phyloP scores from a whole-genome alignment of 257 asterid genomes.

The Salvia miltiorrhiza region DNA sequence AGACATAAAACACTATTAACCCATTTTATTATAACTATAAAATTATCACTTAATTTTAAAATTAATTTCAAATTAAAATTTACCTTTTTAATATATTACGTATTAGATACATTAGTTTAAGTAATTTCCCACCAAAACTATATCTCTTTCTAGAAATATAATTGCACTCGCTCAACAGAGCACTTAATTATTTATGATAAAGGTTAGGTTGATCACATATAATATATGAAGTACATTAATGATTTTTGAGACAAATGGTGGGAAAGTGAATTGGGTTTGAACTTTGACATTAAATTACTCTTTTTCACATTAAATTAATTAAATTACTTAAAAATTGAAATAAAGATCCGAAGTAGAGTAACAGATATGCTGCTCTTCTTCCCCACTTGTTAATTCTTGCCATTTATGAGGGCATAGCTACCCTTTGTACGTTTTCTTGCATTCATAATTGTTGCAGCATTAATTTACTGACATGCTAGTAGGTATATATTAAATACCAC shows the following conservation, averaged over 20 bases:
- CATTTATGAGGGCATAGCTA: constrained; percentile 36
- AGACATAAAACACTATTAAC: no score
- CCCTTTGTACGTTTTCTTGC: constrained; percentile 33
- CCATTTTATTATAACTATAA: no score
- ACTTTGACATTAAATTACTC: not conserved
- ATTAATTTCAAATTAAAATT: no score
- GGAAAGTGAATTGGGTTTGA: not conserved
- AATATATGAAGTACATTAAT: constrained; percentile 11
- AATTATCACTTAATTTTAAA: no score
- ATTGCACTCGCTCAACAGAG: not conserved
- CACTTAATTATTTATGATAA: not conserved
- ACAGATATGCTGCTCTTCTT: constrained; percentile 12
- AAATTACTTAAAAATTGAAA: not conserved
- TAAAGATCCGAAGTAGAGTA: constrained; percentile 1
- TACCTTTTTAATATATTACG: no score
- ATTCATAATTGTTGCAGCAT: constrained; percentile 32
- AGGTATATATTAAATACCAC: constrained; percentile 28
- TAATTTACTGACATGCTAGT: constrained; percentile 33
- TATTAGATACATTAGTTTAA: no score
- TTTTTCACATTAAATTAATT: no score
- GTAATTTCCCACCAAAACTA: no score
- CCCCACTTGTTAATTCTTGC: constrained; percentile 15
- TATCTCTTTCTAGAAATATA: no score
- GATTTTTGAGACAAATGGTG: not conserved
- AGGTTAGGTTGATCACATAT: constrained; percentile 15